Conservation (phyloP, 1,284 basidiomycete species). For the Sporisorium iseilematis-ciliati region DNA sequence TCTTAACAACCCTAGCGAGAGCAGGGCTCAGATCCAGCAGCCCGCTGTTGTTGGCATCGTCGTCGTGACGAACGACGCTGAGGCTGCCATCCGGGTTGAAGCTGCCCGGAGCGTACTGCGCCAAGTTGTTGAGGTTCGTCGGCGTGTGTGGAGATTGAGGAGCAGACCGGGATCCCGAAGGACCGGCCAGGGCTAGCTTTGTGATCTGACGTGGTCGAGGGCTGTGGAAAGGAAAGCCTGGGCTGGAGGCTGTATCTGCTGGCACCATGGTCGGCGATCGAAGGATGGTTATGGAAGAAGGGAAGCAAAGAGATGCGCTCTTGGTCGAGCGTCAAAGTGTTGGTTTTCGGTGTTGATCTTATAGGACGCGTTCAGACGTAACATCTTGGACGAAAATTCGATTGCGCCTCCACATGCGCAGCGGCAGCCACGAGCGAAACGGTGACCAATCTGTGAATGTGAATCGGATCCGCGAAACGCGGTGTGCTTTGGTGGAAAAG, state of each 20-base stretch:
- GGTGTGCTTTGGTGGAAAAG: not conserved
- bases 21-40: constrained; percentile 63
- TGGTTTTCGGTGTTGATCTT: constrained; percentile 16
- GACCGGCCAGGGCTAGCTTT: constrained; percentile 31
- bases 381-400: not conserved
- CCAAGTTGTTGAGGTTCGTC: constrained; percentile 18
- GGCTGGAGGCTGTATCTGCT: constrained; percentile 26
- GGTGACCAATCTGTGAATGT: too few relatives aligned
- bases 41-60: constrained; percentile 66
- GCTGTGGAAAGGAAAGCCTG: constrained; percentile 30
- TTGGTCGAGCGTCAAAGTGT: too few relatives aligned
- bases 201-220: constrained; percentile 39
- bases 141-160: constrained; percentile 48
- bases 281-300: not conserved
- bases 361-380: not conserved
- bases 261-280: constrained; percentile 18
- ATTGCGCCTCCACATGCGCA: constrained; percentile 8
- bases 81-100: constrained; percentile 64
- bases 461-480: constrained; percentile 3
- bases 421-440: not conserved
- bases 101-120: not conserved
- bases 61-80: constrained; percentile 63
- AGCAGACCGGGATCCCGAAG: constrained; percentile 26
- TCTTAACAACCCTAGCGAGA: constrained; percentile 30
- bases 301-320: not conserved